A percentile compares a stretch with the other conserved stretches of the same genome.
These are phyloP conservation scores for Hortiboletus campestris DNA, from an alignment of 768 basidiomycete species.

Conservation along the genomic window DNA sequence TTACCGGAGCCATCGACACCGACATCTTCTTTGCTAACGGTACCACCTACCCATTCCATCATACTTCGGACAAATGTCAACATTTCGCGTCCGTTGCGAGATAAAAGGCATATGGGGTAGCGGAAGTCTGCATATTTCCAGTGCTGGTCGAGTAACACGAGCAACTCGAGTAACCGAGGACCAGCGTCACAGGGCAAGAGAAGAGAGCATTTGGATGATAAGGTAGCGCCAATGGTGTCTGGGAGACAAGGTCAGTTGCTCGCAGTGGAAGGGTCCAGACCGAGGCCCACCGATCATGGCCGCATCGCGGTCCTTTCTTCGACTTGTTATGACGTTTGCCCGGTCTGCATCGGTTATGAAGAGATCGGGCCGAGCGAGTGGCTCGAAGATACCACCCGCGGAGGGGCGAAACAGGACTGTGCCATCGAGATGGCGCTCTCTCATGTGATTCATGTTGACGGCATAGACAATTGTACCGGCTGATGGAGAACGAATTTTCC, in stretches of 20 bases:
- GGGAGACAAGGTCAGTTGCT: constrained; percentile 2
- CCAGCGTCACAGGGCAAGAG: constrained; percentile 92
- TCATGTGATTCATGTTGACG: constrained; percentile 93
- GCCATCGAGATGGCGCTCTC: constrained; percentile 92
- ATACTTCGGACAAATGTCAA: constrained; percentile 90
- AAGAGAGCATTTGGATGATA: constrained; percentile 76
- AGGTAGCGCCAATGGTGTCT: constrained; percentile 89
- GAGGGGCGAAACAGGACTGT: constrained; percentile 79
- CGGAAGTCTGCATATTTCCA: constrained; percentile 87
- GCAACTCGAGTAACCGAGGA: constrained; percentile 91
- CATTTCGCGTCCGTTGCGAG: constrained; percentile 90
- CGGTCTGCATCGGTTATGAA: constrained; percentile 92
- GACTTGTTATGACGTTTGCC: constrained; percentile 76
- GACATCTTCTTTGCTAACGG: constrained; percentile 88
- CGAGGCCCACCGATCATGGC: constrained; percentile 71
- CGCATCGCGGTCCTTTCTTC: constrained; percentile 86
- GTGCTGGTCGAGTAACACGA: constrained; percentile 94
- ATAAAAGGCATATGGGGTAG: constrained; percentile 92
- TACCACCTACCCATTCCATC: constrained; percentile 99
- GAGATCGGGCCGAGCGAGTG: constrained; percentile 84
- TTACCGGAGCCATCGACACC: constrained; percentile 69
- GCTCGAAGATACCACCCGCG: constrained; percentile 80
- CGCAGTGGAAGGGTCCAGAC: not conserved
- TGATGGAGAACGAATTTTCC: constrained; percentile 98
- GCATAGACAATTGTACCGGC: constrained; percentile 95